Base-by-base conservation (phyloP, 305 asterid species). In the Fraxinus greggii region DNA sequence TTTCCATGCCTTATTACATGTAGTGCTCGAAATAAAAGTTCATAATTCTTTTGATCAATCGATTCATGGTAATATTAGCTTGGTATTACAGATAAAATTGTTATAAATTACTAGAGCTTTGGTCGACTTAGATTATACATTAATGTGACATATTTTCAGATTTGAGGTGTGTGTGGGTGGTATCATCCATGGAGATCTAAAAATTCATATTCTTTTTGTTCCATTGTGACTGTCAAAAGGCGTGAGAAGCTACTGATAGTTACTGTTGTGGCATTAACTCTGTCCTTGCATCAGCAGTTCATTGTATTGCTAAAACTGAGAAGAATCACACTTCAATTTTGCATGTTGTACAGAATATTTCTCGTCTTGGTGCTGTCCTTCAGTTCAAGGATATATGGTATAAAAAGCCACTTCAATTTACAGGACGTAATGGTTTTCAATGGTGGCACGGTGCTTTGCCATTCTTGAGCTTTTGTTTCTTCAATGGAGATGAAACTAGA, bases 381-480 rank as follows among this genome's bases (percentile, higher is more conserved):
- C 82, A 4, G 85, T 84, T 84, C 86, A 88, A 84, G 86, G 93
- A 89, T 86, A 72, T 83, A 15, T 87, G 88, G 89, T 87, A 76
- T 82, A 90, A 88, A 85, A 91, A 81, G 88, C 87, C 89, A 73
- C 79, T 89, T 86, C 93, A 83, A 51, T 85, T 86, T 77, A 23
- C 86, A 59, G 92, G 93, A 75, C 88, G 85, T 76, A 70, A 85
- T 78, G 56, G 84, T 85, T 87, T 83, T 48, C 94, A 85, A 36
- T 88, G 92, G 92, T 84, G 95, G 51, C 82, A 61, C 81, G 76
- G 88, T 82, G 89, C 87, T 77, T 67, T 89, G 74, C 84, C 91
- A 3, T 86, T 85, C 80, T 85, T 83, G 93, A 79, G 88, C 83
- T 87, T 92, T 51, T 89, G 87, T 84, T 89, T 91, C 90, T 88